A percentile compares a stretch with the other conserved stretches of the same genome.
Conservation (phyloP, 2,329 filamentous ascomycete genomes). For the Uncinocarpus reesii region DNA sequence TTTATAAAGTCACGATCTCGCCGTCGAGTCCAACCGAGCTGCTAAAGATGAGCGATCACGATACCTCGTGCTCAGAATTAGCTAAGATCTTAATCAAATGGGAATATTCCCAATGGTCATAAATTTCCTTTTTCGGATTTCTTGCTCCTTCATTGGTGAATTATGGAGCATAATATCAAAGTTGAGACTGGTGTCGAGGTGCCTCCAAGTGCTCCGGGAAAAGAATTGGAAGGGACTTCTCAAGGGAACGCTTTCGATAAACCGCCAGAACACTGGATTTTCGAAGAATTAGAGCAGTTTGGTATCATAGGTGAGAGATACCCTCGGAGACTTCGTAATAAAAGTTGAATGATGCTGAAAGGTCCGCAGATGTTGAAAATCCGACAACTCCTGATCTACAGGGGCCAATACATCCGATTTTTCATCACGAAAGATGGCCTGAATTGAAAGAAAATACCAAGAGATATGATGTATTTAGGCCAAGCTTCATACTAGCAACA, state of each 20-base stretch:
- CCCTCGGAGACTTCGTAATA: neutral
- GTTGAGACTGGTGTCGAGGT: neutral
- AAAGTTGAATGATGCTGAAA: neutral
- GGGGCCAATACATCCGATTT: conserved; percentile 9
- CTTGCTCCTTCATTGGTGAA: neutral
- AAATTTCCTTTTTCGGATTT: too few relatives aligned
- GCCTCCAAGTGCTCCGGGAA: neutral
- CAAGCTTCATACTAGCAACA: conserved; percentile 11
- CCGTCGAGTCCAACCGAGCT: too few relatives aligned
- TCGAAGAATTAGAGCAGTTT: conserved; percentile 8
- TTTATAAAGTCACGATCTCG: neutral
- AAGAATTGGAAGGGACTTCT: conserved; percentile 6
- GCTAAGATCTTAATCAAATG: too few relatives aligned
- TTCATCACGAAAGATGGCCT: conserved; percentile 9
- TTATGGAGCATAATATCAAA: neutral
- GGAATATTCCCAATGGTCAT: too few relatives aligned
- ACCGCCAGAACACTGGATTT: conserved; percentile 10
- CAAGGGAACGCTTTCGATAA: conserved; percentile 11
- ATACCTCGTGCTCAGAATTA: too few relatives aligned
- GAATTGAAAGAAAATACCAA: neutral
- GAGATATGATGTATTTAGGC: conserved; percentile 7
- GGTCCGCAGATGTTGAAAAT: conserved; percentile 1
- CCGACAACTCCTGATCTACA: conserved; percentile 6
- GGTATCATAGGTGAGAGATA: conserved; percentile 6
- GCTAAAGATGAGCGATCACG: too few relatives aligned